Evolutionary conservation across 1,284 basidiomycete species (phyloP).

Genomic region (Rhizoctonia solani): DNA sequence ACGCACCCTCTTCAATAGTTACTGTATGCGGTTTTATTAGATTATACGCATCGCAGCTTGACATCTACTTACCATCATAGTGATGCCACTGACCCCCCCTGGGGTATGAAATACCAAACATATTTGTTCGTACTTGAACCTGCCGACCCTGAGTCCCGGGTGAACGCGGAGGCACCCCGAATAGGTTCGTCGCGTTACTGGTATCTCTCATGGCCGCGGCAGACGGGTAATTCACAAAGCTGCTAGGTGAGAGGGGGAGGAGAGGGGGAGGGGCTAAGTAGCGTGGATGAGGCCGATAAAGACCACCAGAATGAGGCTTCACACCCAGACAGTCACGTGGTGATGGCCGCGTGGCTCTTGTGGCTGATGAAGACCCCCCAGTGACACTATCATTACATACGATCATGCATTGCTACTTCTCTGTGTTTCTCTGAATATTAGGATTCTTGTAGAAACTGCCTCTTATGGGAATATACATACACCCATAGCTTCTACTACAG

Average conservation of each 20-base stretch:
- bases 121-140: constrained; percentile 1
- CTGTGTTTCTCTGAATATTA: not conserved
- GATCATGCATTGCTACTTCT: not conserved
- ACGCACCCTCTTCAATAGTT: constrained; percentile 24
- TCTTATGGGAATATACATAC: too few relatives aligned
- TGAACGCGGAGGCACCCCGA: constrained; percentile 12
- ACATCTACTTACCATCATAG: constrained; percentile 11
- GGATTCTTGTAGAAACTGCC: too few relatives aligned
- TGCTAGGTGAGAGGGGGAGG: too few relatives aligned
- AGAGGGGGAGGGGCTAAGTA: too few relatives aligned
- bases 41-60: not conserved
- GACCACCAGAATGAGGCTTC: constrained; percentile 6
- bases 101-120: constrained; percentile 19
- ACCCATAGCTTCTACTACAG: too few relatives aligned
- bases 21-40: constrained; percentile 7
- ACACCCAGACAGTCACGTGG: constrained; percentile 21
- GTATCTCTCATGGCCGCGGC: not conserved
- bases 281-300: not conserved
- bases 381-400: not conserved
- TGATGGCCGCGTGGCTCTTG: not conserved
- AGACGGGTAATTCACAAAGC: too few relatives aligned
- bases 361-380: not conserved
- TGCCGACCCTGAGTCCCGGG: not conserved
- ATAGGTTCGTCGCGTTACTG: constrained; percentile 12
- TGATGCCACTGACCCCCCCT: constrained; percentile 11